Base-by-base conservation (phyloP, 2,329 filamentous ascomycete genomes). In the Arthrobotrys megalospora region DNA sequence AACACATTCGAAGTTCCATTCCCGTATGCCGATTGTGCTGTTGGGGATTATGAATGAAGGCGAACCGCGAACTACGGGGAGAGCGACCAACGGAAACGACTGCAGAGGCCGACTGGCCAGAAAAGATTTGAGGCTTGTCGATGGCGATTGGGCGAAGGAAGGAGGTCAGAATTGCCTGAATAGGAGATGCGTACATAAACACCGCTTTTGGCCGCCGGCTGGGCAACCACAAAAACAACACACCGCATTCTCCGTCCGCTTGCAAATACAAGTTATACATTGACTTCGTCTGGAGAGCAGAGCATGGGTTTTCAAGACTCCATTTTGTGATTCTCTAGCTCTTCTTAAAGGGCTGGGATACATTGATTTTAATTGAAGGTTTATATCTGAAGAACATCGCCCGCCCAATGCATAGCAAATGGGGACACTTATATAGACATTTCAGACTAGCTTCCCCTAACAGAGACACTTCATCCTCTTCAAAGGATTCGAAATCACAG, bases 81-180 rank as follows among this genome's bases (percentile, higher is more conserved):
- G 24, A 12, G 10, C 24, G 28, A 28, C 43, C 41, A 48, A 50
- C 19, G 28, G 36, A n/a, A 53, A 53, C 38, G 36, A 50, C 21
- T 38, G 41, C 5, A 21, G 32, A 67, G 16, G 50, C 28, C 24
- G 34, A 43, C 43, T 43, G 48, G 28, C 36, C n/a, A 34, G 34
- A 24, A 11, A 43, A 14, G 50, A 32, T 32, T 34, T 34, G 36
- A 47, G 55, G 55, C 24, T 24, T 10, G 10, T 24, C n/a, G 32
- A 45, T 47, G 68, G 38, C 45, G 55, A n/a, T 11, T 21, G 48
- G 24, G 12, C 16, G 24, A 43, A 24, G 11, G 55, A 60, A 62
- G n/a, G 68, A 72, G 32, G 63, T 75, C 53, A n/a, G n/a, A 67
- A 75, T 75, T 75, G 36, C 70, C 70, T 36, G 38, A 75, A 43